Conservation (phyloP, 805 yeast species). For the Lipomyces spencermartinsiae region DNA sequence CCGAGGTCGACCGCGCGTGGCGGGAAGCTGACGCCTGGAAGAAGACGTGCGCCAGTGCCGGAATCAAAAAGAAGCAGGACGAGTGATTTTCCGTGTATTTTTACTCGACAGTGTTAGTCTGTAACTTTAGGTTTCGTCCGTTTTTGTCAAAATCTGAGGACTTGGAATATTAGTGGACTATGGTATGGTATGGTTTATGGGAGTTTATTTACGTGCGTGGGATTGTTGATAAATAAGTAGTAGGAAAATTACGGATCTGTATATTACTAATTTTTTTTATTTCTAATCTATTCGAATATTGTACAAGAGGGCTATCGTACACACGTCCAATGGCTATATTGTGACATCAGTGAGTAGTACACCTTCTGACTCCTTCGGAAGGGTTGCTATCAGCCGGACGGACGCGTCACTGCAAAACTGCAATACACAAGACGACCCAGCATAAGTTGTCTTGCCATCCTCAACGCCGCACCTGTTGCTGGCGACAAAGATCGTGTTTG, state of each 20-base stretch:
- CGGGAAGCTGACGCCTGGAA: slow-evolving; percentile 89
- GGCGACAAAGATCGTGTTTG: slow-evolving; percentile 52
- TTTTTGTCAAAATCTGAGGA: not conserved
- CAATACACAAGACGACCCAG: slow-evolving; percentile 60
- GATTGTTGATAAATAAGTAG: not conserved
- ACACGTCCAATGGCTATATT: not conserved
- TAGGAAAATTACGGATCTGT: not conserved
- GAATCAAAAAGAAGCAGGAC: slow-evolving; percentile 37
- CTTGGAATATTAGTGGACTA: not conserved
- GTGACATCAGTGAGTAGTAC: slow-evolving; percentile 8
- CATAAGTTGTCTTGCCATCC: slow-evolving; percentile 56
- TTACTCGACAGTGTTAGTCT: not conserved
- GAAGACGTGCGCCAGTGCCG: slow-evolving; percentile 49
- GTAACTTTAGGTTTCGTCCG: not conserved
- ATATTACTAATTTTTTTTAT: not conserved
- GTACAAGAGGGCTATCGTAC: not conserved
- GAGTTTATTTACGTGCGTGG: not conserved
- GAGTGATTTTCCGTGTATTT: slow-evolving; percentile 14
- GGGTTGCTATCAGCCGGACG: slow-evolving; percentile 3
- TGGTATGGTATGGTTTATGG: too few relatives aligned
- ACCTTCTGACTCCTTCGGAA: slow-evolving; percentile 22
- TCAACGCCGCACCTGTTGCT: slow-evolving; percentile 86
- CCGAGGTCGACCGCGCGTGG: slow-evolving; percentile 88
- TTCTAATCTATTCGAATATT: not conserved
- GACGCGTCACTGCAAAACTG: slow-evolving; percentile 22